Percentiles rank a stretch among this genome's conserved stretches.
Conservation (phyloP, 2,329 filamentous ascomycete species). For the Samsoniella hepiali region DNA sequence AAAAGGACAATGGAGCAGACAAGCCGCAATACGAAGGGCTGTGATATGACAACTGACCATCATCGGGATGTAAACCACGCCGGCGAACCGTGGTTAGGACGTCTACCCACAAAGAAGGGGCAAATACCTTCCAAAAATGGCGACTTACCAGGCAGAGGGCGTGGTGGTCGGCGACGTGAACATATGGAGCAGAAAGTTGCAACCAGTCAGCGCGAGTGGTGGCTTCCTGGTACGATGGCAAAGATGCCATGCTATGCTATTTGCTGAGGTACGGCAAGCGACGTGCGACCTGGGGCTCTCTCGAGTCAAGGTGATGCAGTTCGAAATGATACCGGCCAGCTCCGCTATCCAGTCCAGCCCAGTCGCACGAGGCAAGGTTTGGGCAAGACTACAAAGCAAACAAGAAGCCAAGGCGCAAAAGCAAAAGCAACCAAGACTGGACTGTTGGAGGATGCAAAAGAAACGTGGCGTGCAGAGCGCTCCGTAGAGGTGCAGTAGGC, state of each 20-base stretch:
- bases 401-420: neutral
- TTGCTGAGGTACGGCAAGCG: neutral
- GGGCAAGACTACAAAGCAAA: neutral
- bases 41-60: slow-evolving; percentile 37
- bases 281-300: neutral
- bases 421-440: neutral
- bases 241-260: slow-evolving; percentile 28
- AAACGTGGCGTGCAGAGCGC: neutral
- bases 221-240: slow-evolving; percentile 55
- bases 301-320: neutral
- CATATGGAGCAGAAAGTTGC: slow-evolving; percentile 43
- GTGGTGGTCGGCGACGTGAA: slow-evolving; percentile 40
- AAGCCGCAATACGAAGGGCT: neutral
- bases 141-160: slow-evolving; percentile 47
- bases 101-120: slow-evolving; percentile 52
- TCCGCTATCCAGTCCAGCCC: neutral
- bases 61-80: slow-evolving; percentile 41
- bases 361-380: neutral
- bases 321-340: neutral
- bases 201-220: slow-evolving; percentile 47
- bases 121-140: slow-evolving; percentile 48
- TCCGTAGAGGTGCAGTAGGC: slow-evolving; percentile 8
- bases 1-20: neutral
- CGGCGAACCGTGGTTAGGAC: slow-evolving; percentile 39
- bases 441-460: neutral